phyloP scores from a whole-genome alignment of 306 rosid genomes.

The Acmispon strigosus region DNA sequence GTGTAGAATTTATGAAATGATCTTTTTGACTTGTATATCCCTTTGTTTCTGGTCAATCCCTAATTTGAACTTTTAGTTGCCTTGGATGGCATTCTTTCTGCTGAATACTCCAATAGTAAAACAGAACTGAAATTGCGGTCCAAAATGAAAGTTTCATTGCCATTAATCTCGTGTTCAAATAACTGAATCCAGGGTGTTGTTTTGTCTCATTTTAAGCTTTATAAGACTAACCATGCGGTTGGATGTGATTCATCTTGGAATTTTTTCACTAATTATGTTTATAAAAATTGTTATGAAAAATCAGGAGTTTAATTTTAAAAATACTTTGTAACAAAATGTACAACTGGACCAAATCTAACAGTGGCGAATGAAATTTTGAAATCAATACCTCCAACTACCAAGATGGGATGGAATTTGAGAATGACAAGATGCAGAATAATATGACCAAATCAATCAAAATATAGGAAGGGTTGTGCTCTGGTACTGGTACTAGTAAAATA shows the following conservation, averaged over 20 bases:
- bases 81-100: background rate
- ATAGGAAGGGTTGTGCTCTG: slow-evolving; percentile 13
- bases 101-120: background rate
- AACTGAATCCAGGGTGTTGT: background rate
- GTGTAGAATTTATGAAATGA: background rate
- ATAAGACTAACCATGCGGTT: too few species aligned
- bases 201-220: background rate
- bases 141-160: too few species aligned
- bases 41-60: too few species aligned
- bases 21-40: background rate
- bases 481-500: slow-evolving; percentile 6
- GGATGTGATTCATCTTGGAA: too few species aligned
- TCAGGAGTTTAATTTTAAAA: background rate
- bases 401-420: background rate
- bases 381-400: background rate
- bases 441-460: background rate
- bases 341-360: background rate
- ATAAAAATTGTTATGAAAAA: background rate
- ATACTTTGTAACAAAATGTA: background rate
- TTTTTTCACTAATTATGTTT: too few species aligned
- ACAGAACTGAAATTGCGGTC: too few species aligned
- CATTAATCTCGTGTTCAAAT: too few species aligned
- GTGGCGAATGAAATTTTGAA: background rate
- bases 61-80: background rate
- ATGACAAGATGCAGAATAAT: slow-evolving; percentile 5